These are phyloP conservation scores for Fusarium sp. DNA, from an alignment of 2,329 filamentous ascomycete species.

Conservation along the genomic window DNA sequence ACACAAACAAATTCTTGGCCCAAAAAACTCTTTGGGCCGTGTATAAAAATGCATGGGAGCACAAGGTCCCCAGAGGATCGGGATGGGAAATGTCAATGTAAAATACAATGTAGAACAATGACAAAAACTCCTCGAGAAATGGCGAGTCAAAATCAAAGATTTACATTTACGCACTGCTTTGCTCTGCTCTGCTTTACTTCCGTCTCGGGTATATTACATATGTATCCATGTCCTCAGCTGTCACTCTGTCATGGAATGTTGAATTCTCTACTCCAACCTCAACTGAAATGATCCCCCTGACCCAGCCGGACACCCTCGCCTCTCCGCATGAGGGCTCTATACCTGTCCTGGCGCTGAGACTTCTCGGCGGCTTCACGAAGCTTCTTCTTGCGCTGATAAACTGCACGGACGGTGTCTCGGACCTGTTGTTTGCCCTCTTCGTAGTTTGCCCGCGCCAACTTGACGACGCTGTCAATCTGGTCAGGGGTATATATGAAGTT, in stretches of 20 bases:
- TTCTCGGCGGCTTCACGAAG: conserved; percentile 67
- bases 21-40: conserved; percentile 40
- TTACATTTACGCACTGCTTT: conserved; percentile 26
- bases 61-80: conserved; percentile 37
- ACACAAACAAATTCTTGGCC: conserved; percentile 37
- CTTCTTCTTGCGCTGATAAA: conserved; percentile 92
- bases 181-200: conserved; percentile 13
- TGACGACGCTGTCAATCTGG: conserved; percentile 87
- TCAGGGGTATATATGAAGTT: conserved; percentile 96
- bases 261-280: conserved; percentile 7
- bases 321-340: conserved; percentile 60
- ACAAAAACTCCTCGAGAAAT: conserved; percentile 43
- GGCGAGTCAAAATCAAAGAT: conserved; percentile 43
- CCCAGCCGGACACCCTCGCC: conserved; percentile 69
- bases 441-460: conserved; percentile 88
- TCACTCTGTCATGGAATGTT: conserved; percentile 9
- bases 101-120: conserved; percentile 55
- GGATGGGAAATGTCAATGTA: conserved; percentile 51
- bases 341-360: conserved; percentile 53
- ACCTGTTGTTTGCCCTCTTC: conserved; percentile 84
- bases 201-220: conserved; percentile 30
- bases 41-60: conserved; percentile 49
- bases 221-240: conserved; percentile 15
- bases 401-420: conserved; percentile 81
- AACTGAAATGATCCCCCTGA: conserved; percentile 75